These are phyloP conservation scores for Pestalotiopsis sp. DNA, from an alignment of 2,329 filamentous ascomycete species.

Conservation along the genomic window DNA sequence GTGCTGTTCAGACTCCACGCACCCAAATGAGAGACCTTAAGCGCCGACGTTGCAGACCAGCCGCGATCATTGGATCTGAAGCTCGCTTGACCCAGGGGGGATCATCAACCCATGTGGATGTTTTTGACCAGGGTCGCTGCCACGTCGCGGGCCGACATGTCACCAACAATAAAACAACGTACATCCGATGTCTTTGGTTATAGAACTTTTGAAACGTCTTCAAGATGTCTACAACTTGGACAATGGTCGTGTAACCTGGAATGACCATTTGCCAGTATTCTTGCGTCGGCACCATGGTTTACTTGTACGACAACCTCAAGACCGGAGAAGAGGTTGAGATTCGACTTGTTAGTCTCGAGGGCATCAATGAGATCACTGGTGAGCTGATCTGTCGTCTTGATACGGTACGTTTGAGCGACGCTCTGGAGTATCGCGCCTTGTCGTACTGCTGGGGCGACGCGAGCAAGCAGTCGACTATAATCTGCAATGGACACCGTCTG, in stretches of 20 bases:
- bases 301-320: background rate
- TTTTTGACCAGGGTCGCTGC: background rate
- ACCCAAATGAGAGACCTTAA: background rate
- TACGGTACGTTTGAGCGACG: background rate
- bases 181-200: background rate
- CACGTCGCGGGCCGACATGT: background rate
- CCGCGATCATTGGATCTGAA: background rate
- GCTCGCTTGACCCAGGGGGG: background rate
- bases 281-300: background rate
- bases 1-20: background rate
- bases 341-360: background rate
- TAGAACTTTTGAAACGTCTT: background rate
- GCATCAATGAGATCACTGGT: background rate
- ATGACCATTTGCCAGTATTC: background rate
- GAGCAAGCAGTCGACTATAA: background rate
- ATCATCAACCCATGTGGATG: background rate
- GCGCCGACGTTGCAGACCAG: background rate
- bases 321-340: background rate
- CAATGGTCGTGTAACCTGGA: background rate
- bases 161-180: too few relatives aligned
- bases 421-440: background rate
- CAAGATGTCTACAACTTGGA: background rate
- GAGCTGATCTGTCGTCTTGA: background rate
- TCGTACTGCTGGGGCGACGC: conserved; percentile 10
- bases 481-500: background rate